Evolutionary conservation across 805 yeast genomes (phyloP).

Genomic region (Aciculoconidium aculeatum): DNA sequence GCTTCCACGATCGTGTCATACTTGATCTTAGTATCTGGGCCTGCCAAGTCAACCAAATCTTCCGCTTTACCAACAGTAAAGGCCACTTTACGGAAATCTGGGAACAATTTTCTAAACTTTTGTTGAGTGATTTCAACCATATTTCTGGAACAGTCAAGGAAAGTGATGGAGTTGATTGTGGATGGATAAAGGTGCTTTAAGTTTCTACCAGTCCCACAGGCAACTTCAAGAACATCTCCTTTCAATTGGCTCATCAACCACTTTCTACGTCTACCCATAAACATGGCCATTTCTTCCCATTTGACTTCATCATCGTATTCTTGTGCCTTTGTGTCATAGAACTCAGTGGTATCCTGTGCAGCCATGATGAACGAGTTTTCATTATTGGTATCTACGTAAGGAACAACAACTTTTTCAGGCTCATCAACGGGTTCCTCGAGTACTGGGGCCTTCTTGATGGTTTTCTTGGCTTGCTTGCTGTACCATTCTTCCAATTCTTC

Average conservation of each 20-base stretch:
- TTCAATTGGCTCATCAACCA: slow-evolving; percentile 71
- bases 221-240: slow-evolving; percentile 92
- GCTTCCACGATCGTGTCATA: slow-evolving; percentile 93
- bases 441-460: slow-evolving; percentile 19
- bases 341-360: slow-evolving; percentile 73
- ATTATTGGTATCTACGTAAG: slow-evolving; percentile 21
- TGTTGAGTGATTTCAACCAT: slow-evolving; percentile 80
- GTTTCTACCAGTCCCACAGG: slow-evolving; percentile 96
- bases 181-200: slow-evolving; percentile 64
- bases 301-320: slow-evolving; percentile 78
- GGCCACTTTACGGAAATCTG: slow-evolving; percentile 65
- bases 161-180: slow-evolving; percentile 66
- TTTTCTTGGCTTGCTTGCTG: slow-evolving; percentile 24
- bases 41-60: slow-evolving; percentile 57
- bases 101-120: slow-evolving; percentile 65
- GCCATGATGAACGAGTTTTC: slow-evolving; percentile 48
- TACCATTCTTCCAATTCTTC: slow-evolving; percentile 39
- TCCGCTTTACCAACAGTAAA: slow-evolving; percentile 91
- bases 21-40: slow-evolving; percentile 36
- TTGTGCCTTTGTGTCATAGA: slow-evolving; percentile 71
- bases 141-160: slow-evolving; percentile 73
- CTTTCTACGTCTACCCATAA: slow-evolving; percentile 61
- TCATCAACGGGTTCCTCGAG: slow-evolving; percentile 11
- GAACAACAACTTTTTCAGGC: slow-evolving; percentile 10
- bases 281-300: slow-evolving; percentile 59